These are phyloP conservation scores for Phytophthora sansomeana DNA, from an alignment of 352 stramenopile species.

Conservation along the genomic window DNA sequence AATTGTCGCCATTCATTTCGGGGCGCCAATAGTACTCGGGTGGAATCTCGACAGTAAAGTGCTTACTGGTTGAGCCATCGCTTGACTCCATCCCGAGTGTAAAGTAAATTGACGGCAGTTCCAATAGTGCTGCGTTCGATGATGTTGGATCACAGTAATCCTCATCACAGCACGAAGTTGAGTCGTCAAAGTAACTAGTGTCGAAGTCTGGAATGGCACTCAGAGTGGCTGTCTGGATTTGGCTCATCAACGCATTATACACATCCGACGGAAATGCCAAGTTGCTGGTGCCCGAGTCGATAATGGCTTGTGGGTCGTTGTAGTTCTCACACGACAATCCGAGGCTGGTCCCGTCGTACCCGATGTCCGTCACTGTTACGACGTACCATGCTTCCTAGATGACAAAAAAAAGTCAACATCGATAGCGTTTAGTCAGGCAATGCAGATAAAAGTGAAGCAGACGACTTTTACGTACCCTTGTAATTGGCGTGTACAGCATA, in stretches of 20 bases:
- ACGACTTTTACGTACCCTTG: constrained; percentile 37
- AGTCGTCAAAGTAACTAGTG: constrained; percentile 75
- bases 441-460: neutral
- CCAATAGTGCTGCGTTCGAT: constrained; percentile 55
- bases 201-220: constrained; percentile 68
- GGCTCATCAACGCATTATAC: constrained; percentile 78
- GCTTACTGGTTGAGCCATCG: constrained; percentile 62
- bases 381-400: constrained; percentile 85
- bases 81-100: constrained; percentile 66
- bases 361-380: constrained; percentile 78
- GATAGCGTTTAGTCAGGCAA: constrained; percentile 3
- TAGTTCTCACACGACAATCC: constrained; percentile 70
- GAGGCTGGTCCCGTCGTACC: constrained; percentile 66
- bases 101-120: constrained; percentile 81
- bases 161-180: constrained; percentile 69
- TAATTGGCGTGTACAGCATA: constrained; percentile 87
- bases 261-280: constrained; percentile 77
- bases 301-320: constrained; percentile 81
- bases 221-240: constrained; percentile 71
- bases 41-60: constrained; percentile 84
- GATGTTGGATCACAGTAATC: constrained; percentile 77
- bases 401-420: neutral
- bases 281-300: constrained; percentile 88
- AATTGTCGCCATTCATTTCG: constrained; percentile 74
- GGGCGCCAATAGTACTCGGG: constrained; percentile 87